Evolutionary conservation across 441 rosid genomes (phyloP).

Genomic region (Populus hybrid): DNA sequence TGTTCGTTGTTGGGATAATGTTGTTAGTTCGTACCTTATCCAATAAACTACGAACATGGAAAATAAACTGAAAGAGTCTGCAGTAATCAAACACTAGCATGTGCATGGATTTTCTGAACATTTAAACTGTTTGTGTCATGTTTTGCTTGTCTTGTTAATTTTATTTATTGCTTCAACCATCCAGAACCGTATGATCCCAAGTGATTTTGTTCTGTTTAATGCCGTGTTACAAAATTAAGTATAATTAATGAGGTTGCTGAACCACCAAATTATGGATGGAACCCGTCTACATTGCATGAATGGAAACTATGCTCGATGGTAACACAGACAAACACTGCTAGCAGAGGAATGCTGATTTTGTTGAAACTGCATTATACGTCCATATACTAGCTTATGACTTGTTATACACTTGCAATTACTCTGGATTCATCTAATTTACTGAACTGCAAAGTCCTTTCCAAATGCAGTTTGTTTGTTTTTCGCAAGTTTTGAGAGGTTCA

Average conservation of each 20-base stretch:
- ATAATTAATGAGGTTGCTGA: neutral
- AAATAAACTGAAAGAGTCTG: neutral
- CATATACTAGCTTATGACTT: neutral
- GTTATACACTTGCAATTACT: too few species aligned
- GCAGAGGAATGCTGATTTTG: neutral
- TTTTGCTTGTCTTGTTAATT: neutral
- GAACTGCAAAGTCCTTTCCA: neutral
- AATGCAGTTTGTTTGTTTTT: neutral
- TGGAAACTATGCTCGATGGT: neutral
- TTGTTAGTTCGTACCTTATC: slow-evolving; percentile 7
- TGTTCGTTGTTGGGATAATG: slow-evolving; percentile 15
- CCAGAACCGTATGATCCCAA: neutral
- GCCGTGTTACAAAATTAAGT: neutral
- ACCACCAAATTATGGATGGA: neutral
- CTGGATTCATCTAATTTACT: neutral
- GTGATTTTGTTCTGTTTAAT: neutral
- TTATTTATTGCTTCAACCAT: neutral
- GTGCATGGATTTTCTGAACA: slow-evolving; percentile 2
- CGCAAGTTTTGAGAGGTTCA: neutral
- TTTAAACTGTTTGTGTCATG: neutral
- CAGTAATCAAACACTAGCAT: slow-evolving; percentile 3
- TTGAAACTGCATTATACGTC: too few species aligned
- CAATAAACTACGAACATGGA: neutral
- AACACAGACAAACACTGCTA: neutral
- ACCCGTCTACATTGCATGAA: too few species aligned